phyloP scores from a whole-genome alignment of 306 rosid genomes.

The Mucuna pruriens region DNA sequence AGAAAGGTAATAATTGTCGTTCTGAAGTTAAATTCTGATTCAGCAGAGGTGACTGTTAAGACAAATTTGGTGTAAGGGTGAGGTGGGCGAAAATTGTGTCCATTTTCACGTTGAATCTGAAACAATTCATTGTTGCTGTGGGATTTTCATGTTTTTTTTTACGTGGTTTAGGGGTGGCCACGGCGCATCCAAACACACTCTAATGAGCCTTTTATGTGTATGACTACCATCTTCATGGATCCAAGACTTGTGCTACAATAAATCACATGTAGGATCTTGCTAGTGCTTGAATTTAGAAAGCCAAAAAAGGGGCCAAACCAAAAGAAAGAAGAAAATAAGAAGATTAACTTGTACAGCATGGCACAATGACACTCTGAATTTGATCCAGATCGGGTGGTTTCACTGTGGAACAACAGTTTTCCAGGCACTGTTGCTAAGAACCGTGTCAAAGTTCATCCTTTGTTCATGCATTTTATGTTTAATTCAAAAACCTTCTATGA shows the following conservation, averaged over 20 bases:
- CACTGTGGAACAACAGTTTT: neutral
- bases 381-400: constrained; percentile 14
- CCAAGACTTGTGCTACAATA: constrained; percentile 19
- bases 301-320: neutral
- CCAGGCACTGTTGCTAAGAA: constrained; percentile 8
- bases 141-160: too few relatives aligned
- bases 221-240: neutral
- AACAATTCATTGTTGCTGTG: too few relatives aligned
- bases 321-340: constrained; percentile 5
- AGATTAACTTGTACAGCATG: constrained; percentile 4
- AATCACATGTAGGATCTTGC: constrained; percentile 19
- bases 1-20: constrained; percentile 34
- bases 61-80: too few relatives aligned
- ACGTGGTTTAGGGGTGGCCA: too few relatives aligned
- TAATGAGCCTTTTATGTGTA: constrained; percentile 3
- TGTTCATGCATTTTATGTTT: constrained; percentile 12
- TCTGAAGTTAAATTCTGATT: constrained; percentile 28
- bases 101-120: too few relatives aligned
- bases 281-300: constrained; percentile 20
- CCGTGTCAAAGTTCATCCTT: constrained; percentile 30
- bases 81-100: too few relatives aligned
- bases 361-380: neutral
- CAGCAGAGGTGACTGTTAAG: constrained; percentile 5
- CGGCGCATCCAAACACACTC: too few relatives aligned
- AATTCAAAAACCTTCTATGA: neutral